Evolutionary conservation across 305 asterid genomes (phyloP).

Genomic region (Petunia hybrid): DNA sequence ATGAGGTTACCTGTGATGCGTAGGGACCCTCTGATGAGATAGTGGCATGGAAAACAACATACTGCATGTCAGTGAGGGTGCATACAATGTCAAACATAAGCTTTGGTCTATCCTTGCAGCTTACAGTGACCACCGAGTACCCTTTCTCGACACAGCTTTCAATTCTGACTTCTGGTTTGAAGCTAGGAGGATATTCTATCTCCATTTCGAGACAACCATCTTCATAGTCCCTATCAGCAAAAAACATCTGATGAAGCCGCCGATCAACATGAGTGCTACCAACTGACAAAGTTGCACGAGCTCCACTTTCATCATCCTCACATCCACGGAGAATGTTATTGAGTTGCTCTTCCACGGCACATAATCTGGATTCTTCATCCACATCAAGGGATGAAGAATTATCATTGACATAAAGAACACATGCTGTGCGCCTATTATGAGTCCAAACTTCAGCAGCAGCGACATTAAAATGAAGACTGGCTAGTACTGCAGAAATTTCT

Average conservation of each 20-base stretch:
- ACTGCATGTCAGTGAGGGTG: slow-evolving; percentile 95
- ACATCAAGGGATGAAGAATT: slow-evolving; percentile 57
- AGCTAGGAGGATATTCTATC: slow-evolving; percentile 42
- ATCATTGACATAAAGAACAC: slow-evolving; percentile 82
- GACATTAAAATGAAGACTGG: slow-evolving; percentile 81
- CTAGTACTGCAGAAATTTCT: slow-evolving; percentile 83
- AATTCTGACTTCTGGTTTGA: slow-evolving; percentile 65
- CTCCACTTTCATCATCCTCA: slow-evolving; percentile 55
- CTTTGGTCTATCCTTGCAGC: slow-evolving; percentile 89
- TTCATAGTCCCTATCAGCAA: slow-evolving; percentile 91
- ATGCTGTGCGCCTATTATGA: slow-evolving; percentile 84
- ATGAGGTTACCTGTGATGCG: slow-evolving; percentile 76
- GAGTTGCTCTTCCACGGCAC: slow-evolving; percentile 81
- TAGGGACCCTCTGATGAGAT: slow-evolving; percentile 83
- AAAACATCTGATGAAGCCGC: slow-evolving; percentile 90
- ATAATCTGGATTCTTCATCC: slow-evolving; percentile 68
- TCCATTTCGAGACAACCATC: slow-evolving; percentile 46
- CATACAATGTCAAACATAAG: slow-evolving; percentile 98
- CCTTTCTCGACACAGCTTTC: slow-evolving; percentile 88
- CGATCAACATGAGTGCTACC: slow-evolving; percentile 84
- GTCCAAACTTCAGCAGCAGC: slow-evolving; percentile 98
- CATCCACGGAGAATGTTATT: slow-evolving; percentile 69
- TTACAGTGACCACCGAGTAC: slow-evolving; percentile 83
- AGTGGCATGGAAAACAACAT: slow-evolving; percentile 89
- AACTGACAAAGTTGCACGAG: slow-evolving; percentile 64